phyloP scores from a whole-genome alignment of 495 filamentous ascomycete genomes.

The Penicillium pulvis region DNA sequence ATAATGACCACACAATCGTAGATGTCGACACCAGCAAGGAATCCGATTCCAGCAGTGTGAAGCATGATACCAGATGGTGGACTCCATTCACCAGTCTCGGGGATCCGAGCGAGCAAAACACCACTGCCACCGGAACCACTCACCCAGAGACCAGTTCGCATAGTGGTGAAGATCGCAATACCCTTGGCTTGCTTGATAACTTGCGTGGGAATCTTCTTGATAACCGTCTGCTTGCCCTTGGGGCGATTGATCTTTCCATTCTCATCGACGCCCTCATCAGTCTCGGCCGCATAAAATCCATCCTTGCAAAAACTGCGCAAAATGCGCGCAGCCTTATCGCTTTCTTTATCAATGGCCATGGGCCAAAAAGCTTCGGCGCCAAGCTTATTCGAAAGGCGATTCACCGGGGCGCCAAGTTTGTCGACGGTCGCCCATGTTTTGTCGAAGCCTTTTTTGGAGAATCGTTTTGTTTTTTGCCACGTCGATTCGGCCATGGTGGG shows the following conservation, averaged over 20 bases:
- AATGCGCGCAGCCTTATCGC: slow-evolving; percentile 81
- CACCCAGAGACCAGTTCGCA: slow-evolving; percentile 90
- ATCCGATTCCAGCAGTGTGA: slow-evolving; percentile 84
- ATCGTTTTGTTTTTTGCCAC: slow-evolving; percentile 47
- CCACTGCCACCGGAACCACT: slow-evolving; percentile 83
- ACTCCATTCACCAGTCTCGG: slow-evolving; percentile 81
- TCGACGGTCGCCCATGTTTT: slow-evolving; percentile 56
- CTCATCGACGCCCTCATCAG: slow-evolving; percentile 29
- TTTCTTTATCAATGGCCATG: slow-evolving; percentile 75
- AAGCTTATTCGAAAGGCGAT: slow-evolving; percentile 70
- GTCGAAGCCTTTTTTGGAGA: slow-evolving; percentile 56
- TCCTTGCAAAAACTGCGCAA: slow-evolving; percentile 78
- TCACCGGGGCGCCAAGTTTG: slow-evolving; percentile 67
- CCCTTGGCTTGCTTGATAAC: slow-evolving; percentile 86
- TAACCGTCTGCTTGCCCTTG: slow-evolving; percentile 65
- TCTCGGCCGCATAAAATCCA: slow-evolving; percentile 58
- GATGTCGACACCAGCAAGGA: slow-evolving; percentile 85
- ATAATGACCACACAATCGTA: slow-evolving; percentile 93
- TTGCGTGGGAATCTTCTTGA: slow-evolving; percentile 81
- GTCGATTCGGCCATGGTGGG: slow-evolving; percentile 34
- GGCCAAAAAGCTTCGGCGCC: slow-evolving; percentile 84
- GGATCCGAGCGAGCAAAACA: slow-evolving; percentile 73
- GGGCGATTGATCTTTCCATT: slow-evolving; percentile 55
- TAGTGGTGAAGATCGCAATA: slow-evolving; percentile 87
- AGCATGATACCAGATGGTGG: slow-evolving; percentile 85